Evolutionary conservation across 805 yeast genomes (phyloP), one percentile per base, ranked within the genome.

Genomic region (Torulaspora indica): DNA sequence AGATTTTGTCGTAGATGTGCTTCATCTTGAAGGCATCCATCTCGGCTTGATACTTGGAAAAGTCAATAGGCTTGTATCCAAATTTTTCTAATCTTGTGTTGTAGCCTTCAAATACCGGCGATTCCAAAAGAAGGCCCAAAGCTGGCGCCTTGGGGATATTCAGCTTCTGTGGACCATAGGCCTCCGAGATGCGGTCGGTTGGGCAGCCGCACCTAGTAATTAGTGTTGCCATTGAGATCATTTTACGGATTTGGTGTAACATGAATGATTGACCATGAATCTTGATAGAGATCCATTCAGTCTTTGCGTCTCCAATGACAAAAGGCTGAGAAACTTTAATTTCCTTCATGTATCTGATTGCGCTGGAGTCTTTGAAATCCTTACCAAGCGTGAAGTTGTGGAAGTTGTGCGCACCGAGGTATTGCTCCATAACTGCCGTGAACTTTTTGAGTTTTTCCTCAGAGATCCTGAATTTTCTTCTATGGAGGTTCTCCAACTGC

Each of bases 81-180:
- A 83, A 78, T 42, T 79, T 79, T 49, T 75, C 74, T 54, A 89
- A 72, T 60, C 79, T 77, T 23, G 73, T 69, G 66, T 93, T 93
- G 64, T 84, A 87, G 10, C 85, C 82, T 38, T 85, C 95, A 63
- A 87, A 93, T 9, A 90, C 95, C 0, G 98, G 98, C 45, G 84
- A 80, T 60, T 93, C 98, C 48, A 93, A 74, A 40, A 93, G 69
- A 44, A 93, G 72, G 0, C 98, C 98, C 48, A 93, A 72, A 22
- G 98, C 95, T 3, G 98, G 98, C 0, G 98, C 98, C 66, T 93
- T 93, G 44, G 98, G 98, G 52, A 93, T 85, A 59, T 90, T 89
- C 50, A 93, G 76, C 58, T 82, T 85, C 31, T 76, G 76, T 1
- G 78, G 73, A 4, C 80, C 79, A 61, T 87, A 93, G 3, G 95